These are phyloP conservation scores for Elsinoe arachidis DNA, from an alignment of 2,329 filamentous ascomycete species.

Conservation along the genomic window DNA sequence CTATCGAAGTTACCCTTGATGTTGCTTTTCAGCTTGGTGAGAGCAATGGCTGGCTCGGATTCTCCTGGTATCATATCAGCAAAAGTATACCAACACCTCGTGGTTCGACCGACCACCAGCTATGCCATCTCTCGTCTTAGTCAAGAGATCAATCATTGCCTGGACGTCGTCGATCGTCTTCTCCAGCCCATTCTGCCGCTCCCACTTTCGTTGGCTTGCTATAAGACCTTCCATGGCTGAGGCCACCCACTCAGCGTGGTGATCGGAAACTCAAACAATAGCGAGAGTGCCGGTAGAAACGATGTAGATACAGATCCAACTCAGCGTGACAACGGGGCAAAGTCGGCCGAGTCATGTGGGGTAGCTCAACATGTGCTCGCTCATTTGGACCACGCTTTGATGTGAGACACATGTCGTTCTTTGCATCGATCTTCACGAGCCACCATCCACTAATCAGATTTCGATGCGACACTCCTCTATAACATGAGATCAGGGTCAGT, in stretches of 20 bases:
- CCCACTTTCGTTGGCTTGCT: slow-evolving; percentile 65
- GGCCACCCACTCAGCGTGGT: neutral
- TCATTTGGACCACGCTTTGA: neutral
- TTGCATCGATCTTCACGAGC: neutral
- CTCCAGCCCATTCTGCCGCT: slow-evolving; percentile 58
- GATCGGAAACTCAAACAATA: no score
- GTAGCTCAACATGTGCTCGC: neutral
- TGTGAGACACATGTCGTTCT: slow-evolving; percentile 1
- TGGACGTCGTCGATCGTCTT: slow-evolving; percentile 73
- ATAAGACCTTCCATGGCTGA: slow-evolving; percentile 54
- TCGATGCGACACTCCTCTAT: no score
- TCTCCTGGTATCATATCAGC: slow-evolving; percentile 48
- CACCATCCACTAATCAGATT: no score
- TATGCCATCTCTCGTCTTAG: slow-evolving; percentile 63
- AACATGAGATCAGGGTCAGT: neutral
- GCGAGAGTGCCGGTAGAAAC: no score
- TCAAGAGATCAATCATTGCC: slow-evolving; percentile 68
- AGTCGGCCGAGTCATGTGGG: slow-evolving; percentile 1
- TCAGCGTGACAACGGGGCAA: neutral
- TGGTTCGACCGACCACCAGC: slow-evolving; percentile 49
- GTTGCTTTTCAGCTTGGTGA: slow-evolving; percentile 79
- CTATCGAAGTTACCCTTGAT: slow-evolving; percentile 72
- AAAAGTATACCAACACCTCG: slow-evolving; percentile 13
- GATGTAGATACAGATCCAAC: neutral
- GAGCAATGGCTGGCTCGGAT: slow-evolving; percentile 52